phyloP scores from a whole-genome alignment of 2,329 filamentous ascomycete species.

The Cyphellophora attinorum region DNA sequence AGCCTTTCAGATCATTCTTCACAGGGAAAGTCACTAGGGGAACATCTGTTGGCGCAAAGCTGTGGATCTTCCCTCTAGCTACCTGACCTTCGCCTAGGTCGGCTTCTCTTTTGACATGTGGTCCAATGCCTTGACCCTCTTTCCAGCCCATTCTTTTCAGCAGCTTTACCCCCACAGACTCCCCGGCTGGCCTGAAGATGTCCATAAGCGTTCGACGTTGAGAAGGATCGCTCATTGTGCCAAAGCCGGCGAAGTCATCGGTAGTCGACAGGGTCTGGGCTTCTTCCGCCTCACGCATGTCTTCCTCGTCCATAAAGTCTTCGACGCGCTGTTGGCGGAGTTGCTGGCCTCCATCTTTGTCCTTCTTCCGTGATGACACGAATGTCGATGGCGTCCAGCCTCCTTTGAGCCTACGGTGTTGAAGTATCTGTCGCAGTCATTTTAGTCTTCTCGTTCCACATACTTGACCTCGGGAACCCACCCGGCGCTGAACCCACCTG shows the following conservation, averaged over 20 bases:
- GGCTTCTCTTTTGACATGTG: conserved; percentile 68
- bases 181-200: conserved; percentile 61
- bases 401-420: conserved; percentile 98
- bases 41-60: conserved; percentile 80
- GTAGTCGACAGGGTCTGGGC: conserved; percentile 63
- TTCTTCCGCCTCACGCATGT: conserved; percentile 78
- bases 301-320: conserved; percentile 98
- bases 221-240: conserved; percentile 48
- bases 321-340: conserved; percentile 56
- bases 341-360: conserved; percentile 51
- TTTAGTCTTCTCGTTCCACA: conserved; percentile 25
- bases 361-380: conserved; percentile 74
- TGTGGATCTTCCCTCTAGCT: conserved; percentile 45
- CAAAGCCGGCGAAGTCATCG: conserved; percentile 65
- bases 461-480: conserved; percentile 39
- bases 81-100: conserved; percentile 49
- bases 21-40: conserved; percentile 45
- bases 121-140: conserved; percentile 84
- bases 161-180: conserved; percentile 79
- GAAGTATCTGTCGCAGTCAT: conserved; percentile 60
- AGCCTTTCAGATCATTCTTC: conserved; percentile 36
- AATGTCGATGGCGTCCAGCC: conserved; percentile 92
- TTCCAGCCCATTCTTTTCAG: conserved; percentile 93
- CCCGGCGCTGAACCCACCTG: conserved; percentile 93
- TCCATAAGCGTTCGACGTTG: conserved; percentile 55